Evolutionary conservation across 306 rosid species (phyloP), one percentile per base, ranked within the genome.

Genomic region (Elaeagnus macrophylla): DNA sequence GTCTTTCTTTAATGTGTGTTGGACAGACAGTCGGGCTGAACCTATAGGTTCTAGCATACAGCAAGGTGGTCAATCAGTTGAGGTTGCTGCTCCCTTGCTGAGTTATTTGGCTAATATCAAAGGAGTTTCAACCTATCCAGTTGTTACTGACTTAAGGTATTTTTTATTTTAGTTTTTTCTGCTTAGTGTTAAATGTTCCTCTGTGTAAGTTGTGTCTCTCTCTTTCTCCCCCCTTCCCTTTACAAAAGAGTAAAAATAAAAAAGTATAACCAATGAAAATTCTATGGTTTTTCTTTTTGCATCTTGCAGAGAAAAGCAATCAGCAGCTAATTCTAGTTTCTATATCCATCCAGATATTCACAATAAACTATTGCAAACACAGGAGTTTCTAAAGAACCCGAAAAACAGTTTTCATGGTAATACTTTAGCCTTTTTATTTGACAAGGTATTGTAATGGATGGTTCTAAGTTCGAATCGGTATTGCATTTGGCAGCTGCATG

Each of bases 281-380:
- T 25, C 32, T 25, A 25, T 25, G 32, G 32, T 25, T 25, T 25
- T 25, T 25, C 32, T 25, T 25, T 25, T 25, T 25, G 32, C 32
- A 25, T 25, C 32, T 25, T 25, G 32, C 32, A 25, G 32, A 61
- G 75, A 77, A 51, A 12, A 49, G 37, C 83, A 75, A 37, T n/a
- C 50, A 44, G 81, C 74, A 45, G 73, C 61, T 37, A 53, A 52
- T 57, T 59, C 79, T 70, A 60, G 77, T 69, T 66, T 42, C 53
- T 72, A 77, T 69, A 66, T 77, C 58, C 96, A 84, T 59, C 95
- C 95, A 3, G 72, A 66, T 65, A 72, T 87, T 55, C 60, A 51
- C 17, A 75, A 67, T 56, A 82, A 71, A 37, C 61, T 73, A 54
- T 63, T 62, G 67, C 78, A 73, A 69, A 69, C 81, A 77, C 75